phyloP scores from a whole-genome alignment of 129 eudicot genomes.

The Calendula officinalis region DNA sequence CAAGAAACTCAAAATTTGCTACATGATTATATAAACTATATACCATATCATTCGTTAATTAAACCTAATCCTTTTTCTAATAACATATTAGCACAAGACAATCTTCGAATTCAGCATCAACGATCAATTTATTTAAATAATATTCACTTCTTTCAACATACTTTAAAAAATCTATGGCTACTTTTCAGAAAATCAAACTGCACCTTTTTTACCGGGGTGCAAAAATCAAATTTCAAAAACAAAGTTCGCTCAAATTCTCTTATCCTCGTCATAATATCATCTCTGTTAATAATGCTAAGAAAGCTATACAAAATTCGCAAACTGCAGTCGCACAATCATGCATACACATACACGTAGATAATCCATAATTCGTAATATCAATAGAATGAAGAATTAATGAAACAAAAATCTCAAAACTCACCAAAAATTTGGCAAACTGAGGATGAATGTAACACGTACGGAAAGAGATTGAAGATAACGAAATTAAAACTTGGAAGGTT shows the following conservation, averaged over 20 bases:
- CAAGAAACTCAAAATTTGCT: neutral
- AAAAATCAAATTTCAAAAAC: slow-evolving; percentile 4
- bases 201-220: no score
- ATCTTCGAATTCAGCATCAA: neutral
- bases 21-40: neutral
- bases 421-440: slow-evolving; percentile 4
- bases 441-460: slow-evolving; percentile 20
- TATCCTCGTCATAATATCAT: neutral
- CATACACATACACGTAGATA: slow-evolving; percentile 2
- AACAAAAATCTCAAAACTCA: slow-evolving; percentile 19
- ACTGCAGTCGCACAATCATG: neutral
- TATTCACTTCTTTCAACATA: slow-evolving; percentile 12
- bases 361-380: neutral
- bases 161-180: neutral
- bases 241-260: neutral
- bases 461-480: slow-evolving; percentile 9
- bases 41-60: neutral
- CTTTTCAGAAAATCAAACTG: no score
- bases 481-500: neutral
- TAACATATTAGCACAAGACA: neutral
- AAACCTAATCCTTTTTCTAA: slow-evolving; percentile 10
- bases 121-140: neutral
- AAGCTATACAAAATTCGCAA: neutral
- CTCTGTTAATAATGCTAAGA: neutral
- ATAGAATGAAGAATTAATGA: neutral